Evolutionary conservation across 2,329 filamentous ascomycete species (phyloP), one percentile per base, ranked within the genome.

Genomic region (Hypoxylon sp.): DNA sequence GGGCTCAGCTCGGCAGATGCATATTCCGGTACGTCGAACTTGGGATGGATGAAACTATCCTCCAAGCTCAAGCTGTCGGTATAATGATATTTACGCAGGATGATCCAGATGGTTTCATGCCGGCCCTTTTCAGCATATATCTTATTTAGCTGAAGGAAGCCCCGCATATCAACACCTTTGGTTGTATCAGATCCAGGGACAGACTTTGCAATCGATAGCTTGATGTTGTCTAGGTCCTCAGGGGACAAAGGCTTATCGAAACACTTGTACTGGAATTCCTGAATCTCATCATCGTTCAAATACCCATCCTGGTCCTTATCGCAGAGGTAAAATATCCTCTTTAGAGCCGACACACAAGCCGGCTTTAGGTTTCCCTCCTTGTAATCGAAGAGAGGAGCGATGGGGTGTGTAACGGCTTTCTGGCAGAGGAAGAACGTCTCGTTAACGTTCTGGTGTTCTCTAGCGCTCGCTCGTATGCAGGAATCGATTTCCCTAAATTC

Each of bases 401-500:
- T 97, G 0, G 96, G 96, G 79, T 98, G 94, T 2, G 94, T 98
- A 74, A 99, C 95, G 17, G 96, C 96, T 78, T 98, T 98, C 80
- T 99, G 96, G 79, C 96, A 99, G 13, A 99, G 89, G 76, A 97
- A 98, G 82, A 99, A 98, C 66, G 95, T 93, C 80, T 95, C 94
- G 79, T 97, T 97, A 78, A 98, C 93, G 80, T 98, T 98, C 74
- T 92, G 90, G 77, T 97, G 93, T 75, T 97, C 93, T 74, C 93
- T 89, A 19, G 95, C 94, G 80, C 94, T 98, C 7, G 94, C 94
- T 62, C 96, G 89, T 77, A 99, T 98, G 81, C 96, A 99, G 0
- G 94, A 97, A 79, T 99, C 96, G 71, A 99, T 98, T 80, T 98
- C 96, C 78, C 97, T 95, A 82, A 98, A 99, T 82, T 99, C 96